phyloP scores from a whole-genome alignment of 495 filamentous ascomycete genomes.

The Penicillium cosmopolitanum region DNA sequence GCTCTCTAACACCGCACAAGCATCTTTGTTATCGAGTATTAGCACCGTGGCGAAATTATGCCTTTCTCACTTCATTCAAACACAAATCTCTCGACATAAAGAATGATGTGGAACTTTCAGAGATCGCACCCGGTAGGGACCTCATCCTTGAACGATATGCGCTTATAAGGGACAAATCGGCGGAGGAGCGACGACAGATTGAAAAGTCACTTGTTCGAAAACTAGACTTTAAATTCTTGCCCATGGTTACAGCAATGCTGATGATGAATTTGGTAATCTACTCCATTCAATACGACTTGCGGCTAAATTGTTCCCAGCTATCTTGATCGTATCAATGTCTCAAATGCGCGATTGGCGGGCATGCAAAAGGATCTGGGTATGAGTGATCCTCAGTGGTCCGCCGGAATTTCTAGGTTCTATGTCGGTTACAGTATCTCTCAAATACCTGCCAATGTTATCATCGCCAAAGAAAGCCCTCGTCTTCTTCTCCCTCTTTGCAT shows the following conservation, averaged over 20 bases:
- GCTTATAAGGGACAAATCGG: not conserved
- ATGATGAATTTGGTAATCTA: not conserved
- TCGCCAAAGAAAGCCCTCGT: not conserved
- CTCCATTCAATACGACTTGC: not conserved
- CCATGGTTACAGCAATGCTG: slow-evolving; percentile 1
- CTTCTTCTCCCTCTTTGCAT: not conserved
- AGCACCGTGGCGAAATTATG: not conserved
- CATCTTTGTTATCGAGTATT: not conserved
- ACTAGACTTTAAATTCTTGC: not conserved
- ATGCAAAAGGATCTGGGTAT: slow-evolving; percentile 1
- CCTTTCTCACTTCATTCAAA: not conserved
- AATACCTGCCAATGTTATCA: slow-evolving; percentile 2
- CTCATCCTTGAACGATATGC: not conserved
- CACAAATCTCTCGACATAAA: not conserved
- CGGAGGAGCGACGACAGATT: not conserved
- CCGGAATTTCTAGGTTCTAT: not conserved
- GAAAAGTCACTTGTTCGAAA: slow-evolving; percentile 1
- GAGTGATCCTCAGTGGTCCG: slow-evolving; percentile 1
- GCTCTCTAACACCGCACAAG: not conserved
- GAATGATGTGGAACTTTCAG: not conserved
- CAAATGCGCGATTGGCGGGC: slow-evolving; percentile 1
- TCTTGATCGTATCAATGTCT: slow-evolving; percentile 1
- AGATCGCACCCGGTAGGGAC: not conserved
- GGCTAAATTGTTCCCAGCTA: not conserved
- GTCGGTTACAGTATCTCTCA: not conserved